phyloP scores from a whole-genome alignment of 345 rosid species.

The Pugionium dolabratum region DNA sequence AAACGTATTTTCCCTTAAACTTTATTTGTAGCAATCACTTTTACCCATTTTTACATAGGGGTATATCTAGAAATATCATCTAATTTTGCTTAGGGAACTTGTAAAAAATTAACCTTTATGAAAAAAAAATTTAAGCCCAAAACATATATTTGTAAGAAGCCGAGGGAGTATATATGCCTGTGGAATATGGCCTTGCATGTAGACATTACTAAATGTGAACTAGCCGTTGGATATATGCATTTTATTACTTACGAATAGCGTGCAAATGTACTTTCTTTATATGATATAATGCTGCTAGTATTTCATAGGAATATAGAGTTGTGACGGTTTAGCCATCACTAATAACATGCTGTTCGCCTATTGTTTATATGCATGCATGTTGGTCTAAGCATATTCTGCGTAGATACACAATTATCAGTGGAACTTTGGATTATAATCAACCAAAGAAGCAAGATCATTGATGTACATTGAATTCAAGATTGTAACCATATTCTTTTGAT shows the following conservation, averaged over 20 bases:
- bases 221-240: conserved; percentile 6
- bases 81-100: not conserved
- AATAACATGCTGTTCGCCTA: not conserved
- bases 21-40: not conserved
- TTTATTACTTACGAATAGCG: not conserved
- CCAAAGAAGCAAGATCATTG: conserved; percentile 6
- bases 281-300: not conserved
- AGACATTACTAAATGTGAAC: not conserved
- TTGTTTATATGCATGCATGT: conserved; percentile 16
- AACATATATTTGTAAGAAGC: not conserved
- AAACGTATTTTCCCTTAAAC: not conserved
- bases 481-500: not conserved
- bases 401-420: not conserved
- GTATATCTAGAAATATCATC: not conserved
- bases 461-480: not conserved
- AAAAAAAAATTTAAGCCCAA: not conserved
- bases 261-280: not conserved
- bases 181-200: not conserved
- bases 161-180: not conserved
- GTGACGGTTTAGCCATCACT: not conserved
- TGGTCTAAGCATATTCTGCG: not conserved
- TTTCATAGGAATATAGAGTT: too few relatives aligned
- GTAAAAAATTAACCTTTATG: not conserved
- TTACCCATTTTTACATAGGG: not conserved
- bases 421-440: not conserved